Base-by-base conservation (phyloP, 192 early-diverging fungal species). In the Podila clonocystis region DNA sequence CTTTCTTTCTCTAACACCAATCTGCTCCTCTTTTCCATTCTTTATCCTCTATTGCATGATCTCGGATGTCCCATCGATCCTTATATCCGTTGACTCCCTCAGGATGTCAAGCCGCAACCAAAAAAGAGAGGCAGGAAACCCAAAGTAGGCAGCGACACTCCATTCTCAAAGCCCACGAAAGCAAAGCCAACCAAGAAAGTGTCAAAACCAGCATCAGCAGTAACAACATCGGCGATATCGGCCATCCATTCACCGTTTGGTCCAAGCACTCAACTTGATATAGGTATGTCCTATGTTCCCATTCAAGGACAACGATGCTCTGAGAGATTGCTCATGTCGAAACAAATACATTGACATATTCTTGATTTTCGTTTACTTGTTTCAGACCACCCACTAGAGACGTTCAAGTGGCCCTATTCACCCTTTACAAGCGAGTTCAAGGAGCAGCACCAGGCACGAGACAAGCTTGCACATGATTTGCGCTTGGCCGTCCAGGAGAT, bases 371-470 rank as follows among this genome's bases (percentile, higher is more conserved):
- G 29, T 64, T 8, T 12, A 19, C 9, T 30, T 17, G n/a, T 28
- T n/a, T 5, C 59, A 80, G 77, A 80, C 19, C 66, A 69, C 9
- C 77, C 77, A 3, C 67, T 80, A 8, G 62, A 80, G 58, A 57
- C 77, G 12, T 80, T 80, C 59, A 72, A 67, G 50, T 80, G 77
- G 77, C 77, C 77, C 0, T 80, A 80, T 55, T 80, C 77, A 45
- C 77, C 77, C 1, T 80, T 80, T 33, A 80, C 77, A 24, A 4
- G 70, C 3, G 77, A 80, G 24, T 80, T 80, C 63, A 72, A 65
- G 31, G 20, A 50, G 9, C 77, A 73, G 22, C 77, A 80, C 36
- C 48, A 20, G 2, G 60, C 62, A 4, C 48, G 77, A n/a, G 31
- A 68, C 59, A 68, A 50, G 24, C 65, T 80, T 50, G 70, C 64